phyloP scores from a whole-genome alignment of 176 grass and related monocot species.

The Paspalum notatum region DNA sequence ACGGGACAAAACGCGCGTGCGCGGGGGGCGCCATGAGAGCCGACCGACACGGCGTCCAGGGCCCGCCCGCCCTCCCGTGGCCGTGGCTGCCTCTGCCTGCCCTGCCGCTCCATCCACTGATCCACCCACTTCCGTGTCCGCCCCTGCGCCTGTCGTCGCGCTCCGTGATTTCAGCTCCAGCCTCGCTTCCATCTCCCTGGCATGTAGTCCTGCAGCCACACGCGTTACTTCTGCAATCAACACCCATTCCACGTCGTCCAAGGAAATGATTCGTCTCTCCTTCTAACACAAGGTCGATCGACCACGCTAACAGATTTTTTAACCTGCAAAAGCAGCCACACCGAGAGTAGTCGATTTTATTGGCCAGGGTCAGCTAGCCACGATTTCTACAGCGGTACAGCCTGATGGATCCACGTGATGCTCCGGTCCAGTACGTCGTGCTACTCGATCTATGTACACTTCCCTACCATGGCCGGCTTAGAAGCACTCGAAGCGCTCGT shows the following conservation, averaged over 20 bases:
- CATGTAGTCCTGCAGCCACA: not conserved
- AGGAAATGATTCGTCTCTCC: not conserved
- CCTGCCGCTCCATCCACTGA: not conserved
- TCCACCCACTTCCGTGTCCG: not conserved
- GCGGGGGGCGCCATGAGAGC: conserved; percentile 46
- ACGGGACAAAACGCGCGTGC: conserved; percentile 54
- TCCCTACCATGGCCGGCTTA: conserved; percentile 11
- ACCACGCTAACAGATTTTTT: not conserved
- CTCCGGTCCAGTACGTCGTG: not conserved
- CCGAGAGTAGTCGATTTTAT: not conserved
- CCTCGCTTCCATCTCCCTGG: not conserved
- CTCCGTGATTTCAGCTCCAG: conserved; percentile 24
- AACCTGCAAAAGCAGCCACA: too few species aligned
- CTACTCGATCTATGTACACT: conserved; percentile 45
- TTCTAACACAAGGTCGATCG: not conserved
- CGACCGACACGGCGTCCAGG: conserved; percentile 15
- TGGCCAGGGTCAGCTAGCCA: not conserved
- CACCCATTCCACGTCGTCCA: not conserved
- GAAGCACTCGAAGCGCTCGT: conserved; percentile 71
- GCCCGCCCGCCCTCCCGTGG: too few species aligned
- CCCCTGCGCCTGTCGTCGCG: not conserved
- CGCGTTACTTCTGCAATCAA: not conserved
- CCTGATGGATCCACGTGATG: not conserved
- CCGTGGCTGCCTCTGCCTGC: not conserved
- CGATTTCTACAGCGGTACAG: not conserved